Percentiles rank a stretch among this genome's conserved stretches.
phyloP scores from a whole-genome alignment of 192 early-diverging fungal species.

The Coemansia sp. region DNA sequence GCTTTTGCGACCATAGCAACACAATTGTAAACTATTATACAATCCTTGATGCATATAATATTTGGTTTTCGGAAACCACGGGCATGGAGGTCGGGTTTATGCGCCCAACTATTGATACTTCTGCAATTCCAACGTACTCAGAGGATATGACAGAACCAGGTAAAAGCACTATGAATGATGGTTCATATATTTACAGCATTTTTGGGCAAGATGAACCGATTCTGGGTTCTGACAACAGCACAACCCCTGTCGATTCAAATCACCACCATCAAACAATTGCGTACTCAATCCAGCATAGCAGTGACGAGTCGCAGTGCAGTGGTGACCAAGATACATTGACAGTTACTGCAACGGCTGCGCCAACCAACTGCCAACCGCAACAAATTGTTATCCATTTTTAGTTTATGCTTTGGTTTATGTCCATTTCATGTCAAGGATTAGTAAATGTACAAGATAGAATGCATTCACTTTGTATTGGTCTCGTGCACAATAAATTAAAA shows the following conservation, averaged over 20 bases:
- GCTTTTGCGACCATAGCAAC: neutral
- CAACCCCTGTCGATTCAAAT: neutral
- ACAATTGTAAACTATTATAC: constrained; percentile 34
- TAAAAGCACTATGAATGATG: neutral
- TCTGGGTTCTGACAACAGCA: neutral
- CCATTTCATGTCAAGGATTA: too few species aligned
- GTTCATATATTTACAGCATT: neutral
- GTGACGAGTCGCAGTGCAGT: neutral
- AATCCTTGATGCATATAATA: constrained; percentile 20
- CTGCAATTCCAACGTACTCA: too few species aligned
- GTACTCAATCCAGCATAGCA: neutral
- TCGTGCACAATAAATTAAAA: too few species aligned
- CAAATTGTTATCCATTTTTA: neutral
- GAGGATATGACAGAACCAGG: neutral
- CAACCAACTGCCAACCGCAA: neutral
- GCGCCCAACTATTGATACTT: neutral
- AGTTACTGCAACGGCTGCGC: neutral
- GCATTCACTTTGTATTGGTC: too few species aligned
- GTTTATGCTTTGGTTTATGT: neutral
- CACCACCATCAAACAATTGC: neutral
- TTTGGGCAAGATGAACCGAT: neutral
- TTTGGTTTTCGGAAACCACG: constrained; percentile 4
- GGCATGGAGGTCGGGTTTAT: neutral
- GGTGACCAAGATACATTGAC: neutral
- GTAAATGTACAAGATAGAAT: too few species aligned